Conservation (phyloP, 306 rosid species). For the Cicer cuneatum region DNA sequence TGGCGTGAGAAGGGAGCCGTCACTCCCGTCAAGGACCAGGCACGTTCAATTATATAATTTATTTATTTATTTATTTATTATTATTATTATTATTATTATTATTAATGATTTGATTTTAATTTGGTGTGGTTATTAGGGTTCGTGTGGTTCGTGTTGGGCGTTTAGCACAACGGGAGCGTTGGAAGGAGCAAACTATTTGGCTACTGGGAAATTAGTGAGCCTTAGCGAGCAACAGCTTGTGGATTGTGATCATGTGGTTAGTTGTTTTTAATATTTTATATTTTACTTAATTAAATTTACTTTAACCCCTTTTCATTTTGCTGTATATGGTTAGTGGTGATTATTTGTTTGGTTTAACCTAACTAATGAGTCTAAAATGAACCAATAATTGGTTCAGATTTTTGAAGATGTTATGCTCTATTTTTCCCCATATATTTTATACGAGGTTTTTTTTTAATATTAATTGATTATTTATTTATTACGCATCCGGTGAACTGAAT, state of each 20-base stretch:
- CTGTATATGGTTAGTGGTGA: not conserved
- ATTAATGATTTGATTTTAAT: not conserved
- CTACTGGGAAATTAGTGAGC: conserved; percentile 72
- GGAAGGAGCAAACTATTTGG: conserved; percentile 85
- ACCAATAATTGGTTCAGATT: not conserved
- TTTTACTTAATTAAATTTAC: not conserved
- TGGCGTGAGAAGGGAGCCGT: conserved; percentile 97
- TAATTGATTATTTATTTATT: not conserved
- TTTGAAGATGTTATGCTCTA: not conserved
- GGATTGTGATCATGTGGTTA: conserved; percentile 96
- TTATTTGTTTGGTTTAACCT: not conserved
- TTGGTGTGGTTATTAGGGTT: conserved; percentile 61
- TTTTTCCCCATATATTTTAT: not conserved
- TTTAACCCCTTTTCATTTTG: not conserved
- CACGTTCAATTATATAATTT: not conserved
- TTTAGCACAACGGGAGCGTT: conserved; percentile 90
- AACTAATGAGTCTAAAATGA: not conserved
- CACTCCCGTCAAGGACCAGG: conserved; percentile 84
- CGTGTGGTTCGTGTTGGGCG: conserved; percentile 98
- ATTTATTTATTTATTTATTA: not conserved
- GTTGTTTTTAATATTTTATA: conserved; percentile 43
- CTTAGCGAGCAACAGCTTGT: conserved; percentile 98
- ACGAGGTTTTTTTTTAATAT: not conserved
- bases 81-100: too few species aligned
- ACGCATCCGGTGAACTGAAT: not conserved